phyloP scores from a whole-genome alignment of 495 filamentous ascomycete species.

The Xeromyces bisporus region DNA sequence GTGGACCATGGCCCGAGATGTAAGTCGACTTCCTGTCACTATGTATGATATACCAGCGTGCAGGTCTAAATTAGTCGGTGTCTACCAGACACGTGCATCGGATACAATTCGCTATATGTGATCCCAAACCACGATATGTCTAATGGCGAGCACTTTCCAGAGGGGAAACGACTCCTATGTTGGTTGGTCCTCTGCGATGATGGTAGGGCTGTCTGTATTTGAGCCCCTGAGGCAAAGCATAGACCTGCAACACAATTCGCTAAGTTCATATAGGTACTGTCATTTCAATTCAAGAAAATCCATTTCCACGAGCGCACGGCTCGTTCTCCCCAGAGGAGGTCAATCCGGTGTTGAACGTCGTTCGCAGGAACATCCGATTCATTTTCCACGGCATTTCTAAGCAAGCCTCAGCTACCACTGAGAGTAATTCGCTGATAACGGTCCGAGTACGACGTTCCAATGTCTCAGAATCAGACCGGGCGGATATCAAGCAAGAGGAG shows the following conservation, averaged over 20 bases:
- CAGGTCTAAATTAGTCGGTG: too few species aligned
- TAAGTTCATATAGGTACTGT: constrained; percentile 45
- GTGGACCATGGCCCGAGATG: constrained; percentile 43
- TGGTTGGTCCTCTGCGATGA: constrained; percentile 69
- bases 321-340: constrained; percentile 14
- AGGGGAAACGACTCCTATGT: constrained; percentile 50
- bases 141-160: constrained; percentile 34
- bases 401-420: constrained; percentile 19
- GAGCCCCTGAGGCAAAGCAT: too few species aligned
- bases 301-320: constrained; percentile 27
- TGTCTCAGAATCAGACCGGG: constrained; percentile 14
- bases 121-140: constrained; percentile 23
- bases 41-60: too few species aligned
- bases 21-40: too few species aligned
- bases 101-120: constrained; percentile 64
- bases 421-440: constrained; percentile 29
- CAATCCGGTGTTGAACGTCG: constrained; percentile 28
- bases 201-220: constrained; percentile 26
- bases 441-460: constrained; percentile 32
- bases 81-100: constrained; percentile 63
- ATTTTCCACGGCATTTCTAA: constrained; percentile 58
- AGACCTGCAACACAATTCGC: constrained; percentile 3
- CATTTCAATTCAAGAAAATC: constrained; percentile 61
- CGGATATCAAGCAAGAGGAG: constrained; percentile 35
- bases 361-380: constrained; percentile 51